These are phyloP conservation scores for Amanita polypyramis DNA, from an alignment of 768 basidiomycete genomes.

Conservation along the genomic window DNA sequence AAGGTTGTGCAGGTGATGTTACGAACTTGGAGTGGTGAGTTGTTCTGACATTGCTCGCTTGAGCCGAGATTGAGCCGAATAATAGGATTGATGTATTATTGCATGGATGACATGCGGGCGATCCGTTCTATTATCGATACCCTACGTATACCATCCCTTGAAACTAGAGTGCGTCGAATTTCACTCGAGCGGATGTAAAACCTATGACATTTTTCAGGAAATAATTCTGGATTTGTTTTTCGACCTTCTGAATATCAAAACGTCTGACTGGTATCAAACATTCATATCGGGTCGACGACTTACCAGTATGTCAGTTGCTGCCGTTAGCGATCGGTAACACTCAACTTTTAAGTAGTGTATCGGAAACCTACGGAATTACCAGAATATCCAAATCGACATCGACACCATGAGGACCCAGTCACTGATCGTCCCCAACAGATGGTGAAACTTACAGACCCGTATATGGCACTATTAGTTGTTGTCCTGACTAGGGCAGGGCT, in stretches of 20 bases:
- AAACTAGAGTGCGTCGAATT: conserved; percentile 57
- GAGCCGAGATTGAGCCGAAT: not conserved
- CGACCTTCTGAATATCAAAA: conserved; percentile 82
- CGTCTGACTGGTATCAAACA: conserved; percentile 86
- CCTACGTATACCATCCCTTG: conserved; percentile 78
- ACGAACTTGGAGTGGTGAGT: conserved; percentile 87
- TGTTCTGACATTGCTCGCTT: not conserved
- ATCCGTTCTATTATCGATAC: conserved; percentile 79
- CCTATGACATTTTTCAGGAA: conserved; percentile 42
- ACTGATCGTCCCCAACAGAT: conserved; percentile 41
- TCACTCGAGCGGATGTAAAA: not conserved
- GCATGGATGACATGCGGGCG: conserved; percentile 80
- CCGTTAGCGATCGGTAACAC: not conserved
- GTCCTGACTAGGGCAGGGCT: conserved; percentile 84
- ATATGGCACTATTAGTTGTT: conserved; percentile 73
- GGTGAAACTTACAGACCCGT: conserved; percentile 86
- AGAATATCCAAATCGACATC: conserved; percentile 18
- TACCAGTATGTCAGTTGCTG: conserved; percentile 50
- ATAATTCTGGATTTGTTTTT: conserved; percentile 92
- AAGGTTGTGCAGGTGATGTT: conserved; percentile 77
- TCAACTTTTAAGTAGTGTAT: conserved; percentile 39
- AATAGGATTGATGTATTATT: conserved; percentile 83
- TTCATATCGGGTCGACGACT: conserved; percentile 84
- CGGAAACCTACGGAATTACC: conserved; percentile 31
- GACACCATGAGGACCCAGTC: conserved; percentile 17